A percentile compares a stretch with the other conserved stretches of the same genome.
These are phyloP conservation scores for Dendrostoma leiphaemia DNA, from an alignment of 2,329 filamentous ascomycete genomes.

Conservation along the genomic window DNA sequence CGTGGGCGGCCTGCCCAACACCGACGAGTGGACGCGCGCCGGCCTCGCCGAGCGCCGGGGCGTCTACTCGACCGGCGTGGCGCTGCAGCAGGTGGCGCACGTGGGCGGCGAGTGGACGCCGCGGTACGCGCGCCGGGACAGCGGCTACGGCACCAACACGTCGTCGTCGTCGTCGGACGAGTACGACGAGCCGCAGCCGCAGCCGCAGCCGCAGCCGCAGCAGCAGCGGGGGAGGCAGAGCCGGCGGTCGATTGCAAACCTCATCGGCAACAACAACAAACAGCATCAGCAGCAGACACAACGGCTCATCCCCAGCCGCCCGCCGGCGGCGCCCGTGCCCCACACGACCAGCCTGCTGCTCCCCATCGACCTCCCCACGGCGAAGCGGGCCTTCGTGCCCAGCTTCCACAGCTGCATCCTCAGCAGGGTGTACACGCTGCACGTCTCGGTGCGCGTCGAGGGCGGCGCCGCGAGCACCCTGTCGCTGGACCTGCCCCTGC, in stretches of 20 bases:
- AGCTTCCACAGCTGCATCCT: conserved; percentile 59
- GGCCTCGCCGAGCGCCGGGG: conserved; percentile 39
- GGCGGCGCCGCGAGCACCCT: conserved; percentile 41
- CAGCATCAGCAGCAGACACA: background rate
- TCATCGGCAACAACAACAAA: background rate
- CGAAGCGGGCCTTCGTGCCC: conserved; percentile 51
- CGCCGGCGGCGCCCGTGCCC: conserved; percentile 28
- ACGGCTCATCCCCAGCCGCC: background rate
- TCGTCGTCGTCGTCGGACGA: conserved; percentile 27
- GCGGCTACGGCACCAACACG: conserved; percentile 50
- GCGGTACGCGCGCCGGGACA: conserved; percentile 44
- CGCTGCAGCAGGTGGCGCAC: conserved; percentile 34
- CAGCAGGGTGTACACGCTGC: conserved; percentile 53
- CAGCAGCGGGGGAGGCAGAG: background rate
- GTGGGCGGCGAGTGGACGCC: conserved; percentile 42
- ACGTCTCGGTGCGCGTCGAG: conserved; percentile 38
- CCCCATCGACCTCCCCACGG: conserved; percentile 45
- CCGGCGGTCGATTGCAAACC: background rate
- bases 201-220: conserved; percentile 12
- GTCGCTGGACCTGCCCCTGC: conserved; percentile 47
- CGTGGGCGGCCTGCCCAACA: conserved; percentile 47
- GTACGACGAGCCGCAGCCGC: conserved; percentile 26
- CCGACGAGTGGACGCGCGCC: conserved; percentile 40
- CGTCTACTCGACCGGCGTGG: conserved; percentile 45
- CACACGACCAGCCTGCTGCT: conserved; percentile 44